These are phyloP conservation scores for Moesziomyces aphidis DNA, from an alignment of 1,284 basidiomycete species.

Conservation along the genomic window DNA sequence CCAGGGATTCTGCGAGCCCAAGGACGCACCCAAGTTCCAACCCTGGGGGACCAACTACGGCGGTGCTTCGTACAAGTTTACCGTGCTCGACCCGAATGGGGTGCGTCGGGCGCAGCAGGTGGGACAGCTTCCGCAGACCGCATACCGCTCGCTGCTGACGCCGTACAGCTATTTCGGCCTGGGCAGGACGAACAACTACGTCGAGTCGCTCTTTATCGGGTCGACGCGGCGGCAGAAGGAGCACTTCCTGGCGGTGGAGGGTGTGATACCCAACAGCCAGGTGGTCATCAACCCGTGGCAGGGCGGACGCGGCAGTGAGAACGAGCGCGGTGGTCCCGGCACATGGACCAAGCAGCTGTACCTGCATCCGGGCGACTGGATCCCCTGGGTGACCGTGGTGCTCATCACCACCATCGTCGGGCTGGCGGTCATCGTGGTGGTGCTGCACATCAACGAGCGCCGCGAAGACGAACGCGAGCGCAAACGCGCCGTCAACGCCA, in stretches of 20 bases:
- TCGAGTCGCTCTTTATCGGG: slow-evolving; percentile 74
- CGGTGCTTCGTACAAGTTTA: slow-evolving; percentile 97
- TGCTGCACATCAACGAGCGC: slow-evolving; percentile 91
- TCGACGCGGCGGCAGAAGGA: slow-evolving; percentile 71
- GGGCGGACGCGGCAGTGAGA: slow-evolving; percentile 53
- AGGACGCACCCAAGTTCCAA: slow-evolving; percentile 62
- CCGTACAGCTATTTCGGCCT: slow-evolving; percentile 97
- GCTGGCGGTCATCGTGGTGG: slow-evolving; percentile 84
- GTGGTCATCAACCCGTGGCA: slow-evolving; percentile 89
- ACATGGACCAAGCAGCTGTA: slow-evolving; percentile 91
- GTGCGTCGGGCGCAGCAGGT: slow-evolving; percentile 90
- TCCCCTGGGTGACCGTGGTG: slow-evolving; percentile 92
- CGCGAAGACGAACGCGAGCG: slow-evolving; percentile 92
- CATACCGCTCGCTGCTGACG: slow-evolving; percentile 86
- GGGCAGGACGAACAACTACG: slow-evolving; percentile 99
- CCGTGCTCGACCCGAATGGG: slow-evolving; percentile 92
- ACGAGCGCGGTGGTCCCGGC: slow-evolving; percentile 29
- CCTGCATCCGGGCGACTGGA: slow-evolving; percentile 94
- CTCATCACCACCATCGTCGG: slow-evolving; percentile 80
- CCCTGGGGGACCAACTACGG: slow-evolving; percentile 93
- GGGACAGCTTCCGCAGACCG: slow-evolving; percentile 89
- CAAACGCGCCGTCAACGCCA: slow-evolving; percentile 86
- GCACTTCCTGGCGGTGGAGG: slow-evolving; percentile 91
- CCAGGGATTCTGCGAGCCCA: slow-evolving; percentile 76
- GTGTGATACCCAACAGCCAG: slow-evolving; percentile 96